A percentile compares a stretch with the other conserved stretches of the same genome.
Evolutionary conservation across 2,329 filamentous ascomycete genomes (phyloP).

Genomic region (Xylaria polymorpha): DNA sequence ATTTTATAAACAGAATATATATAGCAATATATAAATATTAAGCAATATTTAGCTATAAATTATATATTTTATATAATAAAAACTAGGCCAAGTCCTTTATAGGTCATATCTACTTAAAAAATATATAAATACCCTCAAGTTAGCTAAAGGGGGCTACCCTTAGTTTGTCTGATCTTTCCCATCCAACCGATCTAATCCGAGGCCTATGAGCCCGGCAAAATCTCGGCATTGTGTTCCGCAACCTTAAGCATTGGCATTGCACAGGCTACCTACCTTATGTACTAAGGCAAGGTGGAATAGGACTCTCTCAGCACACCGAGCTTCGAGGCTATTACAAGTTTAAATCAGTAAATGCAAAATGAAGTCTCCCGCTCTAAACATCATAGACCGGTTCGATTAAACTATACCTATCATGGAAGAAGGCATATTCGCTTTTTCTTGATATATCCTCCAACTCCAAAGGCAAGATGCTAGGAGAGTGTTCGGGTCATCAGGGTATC

Average conservation of each 20-base stretch:
- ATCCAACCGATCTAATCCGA: too few relatives aligned
- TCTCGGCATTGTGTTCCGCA: background rate
- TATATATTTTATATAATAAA: too few relatives aligned
- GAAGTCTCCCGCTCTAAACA: background rate
- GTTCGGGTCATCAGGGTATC: background rate
- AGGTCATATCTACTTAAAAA: too few relatives aligned
- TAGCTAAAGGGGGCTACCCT: too few relatives aligned
- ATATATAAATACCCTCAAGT: too few relatives aligned
- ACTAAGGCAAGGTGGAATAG: background rate
- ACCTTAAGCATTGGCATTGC: background rate
- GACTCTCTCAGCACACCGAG: background rate
- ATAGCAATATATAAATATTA: too few relatives aligned
- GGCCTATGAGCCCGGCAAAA: background rate
- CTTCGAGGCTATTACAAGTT: background rate
- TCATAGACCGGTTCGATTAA: too few relatives aligned
- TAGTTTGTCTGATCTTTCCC: too few relatives aligned
- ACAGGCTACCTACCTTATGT: background rate
- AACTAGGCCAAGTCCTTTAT: too few relatives aligned
- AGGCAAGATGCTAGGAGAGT: background rate
- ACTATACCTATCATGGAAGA: background rate
- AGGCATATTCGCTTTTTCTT: slow-evolving; percentile 7
- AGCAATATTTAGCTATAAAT: too few relatives aligned
- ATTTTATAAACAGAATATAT: too few relatives aligned
- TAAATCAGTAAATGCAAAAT: background rate
- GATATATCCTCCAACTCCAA: slow-evolving; percentile 5